These are phyloP conservation scores for Acacia concinna DNA, from an alignment of 331 rosid genomes.

Conservation along the genomic window DNA sequence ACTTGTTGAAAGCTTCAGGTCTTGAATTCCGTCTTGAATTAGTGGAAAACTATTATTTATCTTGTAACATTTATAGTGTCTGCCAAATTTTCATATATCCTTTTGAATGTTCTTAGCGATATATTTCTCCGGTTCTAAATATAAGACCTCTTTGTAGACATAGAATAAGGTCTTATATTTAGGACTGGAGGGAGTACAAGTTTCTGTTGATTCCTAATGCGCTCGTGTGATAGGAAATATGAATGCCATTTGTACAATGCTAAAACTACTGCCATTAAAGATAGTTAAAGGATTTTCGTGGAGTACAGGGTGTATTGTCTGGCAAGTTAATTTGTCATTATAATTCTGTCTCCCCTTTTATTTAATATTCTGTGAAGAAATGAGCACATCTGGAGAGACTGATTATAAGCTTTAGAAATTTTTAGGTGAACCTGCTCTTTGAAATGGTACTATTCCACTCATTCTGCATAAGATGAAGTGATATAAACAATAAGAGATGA, in stretches of 20 bases:
- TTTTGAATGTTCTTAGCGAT: neutral
- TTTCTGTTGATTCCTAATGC: neutral
- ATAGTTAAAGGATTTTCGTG: constrained; percentile 6
- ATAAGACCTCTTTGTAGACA: too few relatives aligned
- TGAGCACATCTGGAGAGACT: neutral
- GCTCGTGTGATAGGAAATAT: constrained; percentile 8
- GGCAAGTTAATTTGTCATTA: neutral
- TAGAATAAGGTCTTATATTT: too few relatives aligned
- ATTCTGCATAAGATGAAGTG: neutral
- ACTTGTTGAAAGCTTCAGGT: neutral
- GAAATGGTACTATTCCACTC: neutral
- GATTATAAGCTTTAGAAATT: neutral
- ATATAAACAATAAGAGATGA: neutral
- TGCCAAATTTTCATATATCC: neutral
- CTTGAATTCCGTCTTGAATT: constrained; percentile 12
- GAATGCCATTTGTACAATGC: neutral
- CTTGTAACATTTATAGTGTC: neutral
- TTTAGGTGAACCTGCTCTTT: neutral
- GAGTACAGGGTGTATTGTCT: constrained; percentile 21
- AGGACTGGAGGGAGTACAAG: too few relatives aligned
- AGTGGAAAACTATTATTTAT: neutral
- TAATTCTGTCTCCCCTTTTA: neutral
- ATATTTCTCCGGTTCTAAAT: too few relatives aligned
- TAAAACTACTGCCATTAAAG: neutral
- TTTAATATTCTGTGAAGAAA: neutral